Evolutionary conservation across 257 asterid species (phyloP).

Genomic region (Plantago major): DNA sequence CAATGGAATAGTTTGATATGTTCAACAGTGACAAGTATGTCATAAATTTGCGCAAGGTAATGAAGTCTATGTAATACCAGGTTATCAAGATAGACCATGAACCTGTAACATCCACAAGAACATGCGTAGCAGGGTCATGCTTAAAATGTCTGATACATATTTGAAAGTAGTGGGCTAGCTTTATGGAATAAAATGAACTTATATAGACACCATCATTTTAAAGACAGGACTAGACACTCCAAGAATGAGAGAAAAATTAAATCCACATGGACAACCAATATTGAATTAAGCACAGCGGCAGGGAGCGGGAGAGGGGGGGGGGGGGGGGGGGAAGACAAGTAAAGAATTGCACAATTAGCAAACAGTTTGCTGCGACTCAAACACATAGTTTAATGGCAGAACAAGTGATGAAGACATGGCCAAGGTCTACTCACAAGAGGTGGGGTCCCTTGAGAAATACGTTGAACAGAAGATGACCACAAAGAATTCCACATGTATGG

Average conservation of each 20-base stretch:
- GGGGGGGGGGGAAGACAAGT: background rate
- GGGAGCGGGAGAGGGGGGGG: background rate
- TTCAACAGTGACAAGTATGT: too few relatives aligned
- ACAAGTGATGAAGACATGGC: background rate
- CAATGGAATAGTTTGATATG: too few relatives aligned
- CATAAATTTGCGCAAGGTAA: too few relatives aligned
- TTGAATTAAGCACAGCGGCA: background rate
- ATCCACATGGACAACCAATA: background rate
- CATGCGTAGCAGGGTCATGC: too few relatives aligned
- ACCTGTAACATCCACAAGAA: too few relatives aligned
- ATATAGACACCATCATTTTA: background rate
- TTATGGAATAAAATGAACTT: too few relatives aligned
- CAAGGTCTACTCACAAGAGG: slow-evolving; percentile 73
- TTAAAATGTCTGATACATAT: too few relatives aligned
- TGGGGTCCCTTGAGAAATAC: slow-evolving; percentile 99
- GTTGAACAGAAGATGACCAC: slow-evolving; percentile 93
- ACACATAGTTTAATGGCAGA: background rate
- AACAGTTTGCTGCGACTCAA: background rate
- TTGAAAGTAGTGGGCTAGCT: too few relatives aligned
- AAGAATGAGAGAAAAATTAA: background rate
- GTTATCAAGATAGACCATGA: too few relatives aligned
- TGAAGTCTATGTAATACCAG: too few relatives aligned
- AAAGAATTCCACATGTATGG: slow-evolving; percentile 87
- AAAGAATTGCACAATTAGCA: background rate
- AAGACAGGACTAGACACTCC: background rate